phyloP scores from a whole-genome alignment of 306 rosid species.

The Lathyrus oleraceus region DNA sequence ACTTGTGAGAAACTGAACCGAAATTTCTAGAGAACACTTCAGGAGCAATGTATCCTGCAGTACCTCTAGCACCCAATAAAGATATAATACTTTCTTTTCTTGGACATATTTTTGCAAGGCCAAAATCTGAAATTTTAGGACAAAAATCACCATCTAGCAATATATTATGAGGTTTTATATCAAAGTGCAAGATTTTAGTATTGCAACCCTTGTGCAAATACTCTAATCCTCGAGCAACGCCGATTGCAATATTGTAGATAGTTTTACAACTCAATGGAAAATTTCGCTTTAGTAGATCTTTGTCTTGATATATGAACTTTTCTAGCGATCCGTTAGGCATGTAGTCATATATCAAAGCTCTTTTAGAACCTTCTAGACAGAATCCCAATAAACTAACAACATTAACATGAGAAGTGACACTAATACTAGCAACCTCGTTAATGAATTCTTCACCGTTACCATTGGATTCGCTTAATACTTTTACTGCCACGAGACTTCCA shows the following conservation, averaged over 20 bases:
- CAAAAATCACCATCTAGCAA: constrained; percentile 23
- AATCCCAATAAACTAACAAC: constrained; percentile 30
- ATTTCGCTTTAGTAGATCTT: background rate
- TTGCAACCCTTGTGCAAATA: constrained; percentile 35
- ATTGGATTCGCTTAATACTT: constrained; percentile 33
- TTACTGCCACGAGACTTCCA: constrained; percentile 44
- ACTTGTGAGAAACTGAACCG: too few relatives aligned
- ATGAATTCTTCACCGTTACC: constrained; percentile 45
- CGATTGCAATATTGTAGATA: constrained; percentile 29
- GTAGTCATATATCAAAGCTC: constrained; percentile 25
- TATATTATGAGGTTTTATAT: constrained; percentile 40
- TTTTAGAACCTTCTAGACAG: constrained; percentile 27
- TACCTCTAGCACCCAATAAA: constrained; percentile 27
- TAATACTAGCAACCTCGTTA: constrained; percentile 49
- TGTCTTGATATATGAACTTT: constrained; percentile 28
- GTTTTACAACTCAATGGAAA: constrained; percentile 23
- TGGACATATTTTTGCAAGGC: constrained; percentile 36
- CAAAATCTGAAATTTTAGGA: constrained; percentile 40
- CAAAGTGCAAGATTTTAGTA: constrained; percentile 35
- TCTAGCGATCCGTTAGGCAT: constrained; percentile 38
- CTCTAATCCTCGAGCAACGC: constrained; percentile 33
- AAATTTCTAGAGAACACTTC: too few relatives aligned
- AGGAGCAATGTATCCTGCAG: constrained; percentile 37
- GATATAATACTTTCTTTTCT: constrained; percentile 32
- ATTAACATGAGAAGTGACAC: constrained; percentile 39